phyloP scores from a whole-genome alignment of 2,329 filamentous ascomycete genomes.

The Fusarium sp. region DNA sequence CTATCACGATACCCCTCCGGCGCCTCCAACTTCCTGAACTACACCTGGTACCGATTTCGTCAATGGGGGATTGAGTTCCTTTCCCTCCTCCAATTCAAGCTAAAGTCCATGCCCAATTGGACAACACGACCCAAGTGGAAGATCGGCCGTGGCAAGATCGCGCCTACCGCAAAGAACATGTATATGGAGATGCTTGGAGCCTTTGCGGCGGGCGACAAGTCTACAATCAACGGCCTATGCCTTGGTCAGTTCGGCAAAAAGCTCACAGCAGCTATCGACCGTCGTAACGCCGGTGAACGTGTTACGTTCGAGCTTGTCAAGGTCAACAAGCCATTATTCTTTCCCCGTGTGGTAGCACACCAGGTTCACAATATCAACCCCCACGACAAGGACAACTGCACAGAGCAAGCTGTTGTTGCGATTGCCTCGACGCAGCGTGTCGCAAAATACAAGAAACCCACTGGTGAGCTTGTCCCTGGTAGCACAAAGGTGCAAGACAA shows the following conservation, averaged over 20 bases:
- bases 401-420: conserved; percentile 69
- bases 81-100: conserved; percentile 54
- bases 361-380: conserved; percentile 61
- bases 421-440: conserved; percentile 68
- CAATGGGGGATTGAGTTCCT: conserved; percentile 52
- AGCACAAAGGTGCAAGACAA: conserved; percentile 65
- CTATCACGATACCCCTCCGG: conserved; percentile 50
- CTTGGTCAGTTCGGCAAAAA: conserved; percentile 61
- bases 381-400: conserved; percentile 52
- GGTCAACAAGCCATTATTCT: conserved; percentile 57
- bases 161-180: conserved; percentile 67
- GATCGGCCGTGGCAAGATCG: conserved; percentile 55
- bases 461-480: conserved; percentile 57
- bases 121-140: conserved; percentile 58
- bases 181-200: conserved; percentile 71
- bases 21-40: conserved; percentile 48
- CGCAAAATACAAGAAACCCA: conserved; percentile 54
- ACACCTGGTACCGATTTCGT: conserved; percentile 54
- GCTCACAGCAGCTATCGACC: conserved; percentile 65
- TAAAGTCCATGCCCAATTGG: conserved; percentile 59
- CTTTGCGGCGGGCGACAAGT: conserved; percentile 68
- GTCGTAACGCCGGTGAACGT: conserved; percentile 59
- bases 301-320: conserved; percentile 66
- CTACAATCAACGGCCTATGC: conserved; percentile 65
- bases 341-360: conserved; percentile 67